Conservation (phyloP, 352 stramenopile genomes). For the Phytophthora multivora region DNA sequence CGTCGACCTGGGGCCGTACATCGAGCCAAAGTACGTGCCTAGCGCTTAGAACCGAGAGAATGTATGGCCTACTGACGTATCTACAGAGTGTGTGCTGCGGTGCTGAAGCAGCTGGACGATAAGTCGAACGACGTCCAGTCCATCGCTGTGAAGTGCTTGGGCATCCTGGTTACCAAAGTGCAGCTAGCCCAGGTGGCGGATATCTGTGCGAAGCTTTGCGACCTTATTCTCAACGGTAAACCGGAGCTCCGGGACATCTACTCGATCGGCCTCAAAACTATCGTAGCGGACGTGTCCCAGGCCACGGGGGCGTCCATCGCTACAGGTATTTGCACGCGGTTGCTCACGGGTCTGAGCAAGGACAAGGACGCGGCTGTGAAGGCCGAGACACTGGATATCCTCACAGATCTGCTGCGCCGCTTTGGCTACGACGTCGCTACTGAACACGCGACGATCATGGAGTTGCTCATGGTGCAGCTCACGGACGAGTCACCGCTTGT, state of each 20-base stretch:
- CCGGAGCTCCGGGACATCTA: constrained; percentile 98
- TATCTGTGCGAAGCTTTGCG: constrained; percentile 97
- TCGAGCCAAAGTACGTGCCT: constrained; percentile 79
- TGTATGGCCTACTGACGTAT: background rate
- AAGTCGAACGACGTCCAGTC: constrained; percentile 99
- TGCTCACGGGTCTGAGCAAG: constrained; percentile 68
- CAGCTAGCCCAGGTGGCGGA: constrained; percentile 94
- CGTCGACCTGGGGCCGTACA: constrained; percentile 82
- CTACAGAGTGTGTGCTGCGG: constrained; percentile 92
- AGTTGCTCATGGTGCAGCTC: constrained; percentile 85
- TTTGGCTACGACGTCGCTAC: constrained; percentile 93
- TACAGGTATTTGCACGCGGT: constrained; percentile 62
- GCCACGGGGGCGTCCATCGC: constrained; percentile 89
- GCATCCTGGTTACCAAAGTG: constrained; percentile 97
- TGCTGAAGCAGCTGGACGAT: constrained; percentile 97
- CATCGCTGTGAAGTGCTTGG: constrained; percentile 92
- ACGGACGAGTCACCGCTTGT: constrained; percentile 87
- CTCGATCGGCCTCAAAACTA: constrained; percentile 98
- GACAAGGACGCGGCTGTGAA: constrained; percentile 86
- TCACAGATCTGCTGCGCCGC: constrained; percentile 96
- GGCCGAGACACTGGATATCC: constrained; percentile 96
- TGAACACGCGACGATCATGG: constrained; percentile 92
- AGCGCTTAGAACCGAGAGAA: background rate
- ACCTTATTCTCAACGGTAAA: constrained; percentile 97
- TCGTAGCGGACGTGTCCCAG: constrained; percentile 94